Percentiles rank a stretch among this genome's conserved stretches.
Evolutionary conservation across 202 grass and related monocot genomes (phyloP).

Genomic region (Setaria italica): DNA sequence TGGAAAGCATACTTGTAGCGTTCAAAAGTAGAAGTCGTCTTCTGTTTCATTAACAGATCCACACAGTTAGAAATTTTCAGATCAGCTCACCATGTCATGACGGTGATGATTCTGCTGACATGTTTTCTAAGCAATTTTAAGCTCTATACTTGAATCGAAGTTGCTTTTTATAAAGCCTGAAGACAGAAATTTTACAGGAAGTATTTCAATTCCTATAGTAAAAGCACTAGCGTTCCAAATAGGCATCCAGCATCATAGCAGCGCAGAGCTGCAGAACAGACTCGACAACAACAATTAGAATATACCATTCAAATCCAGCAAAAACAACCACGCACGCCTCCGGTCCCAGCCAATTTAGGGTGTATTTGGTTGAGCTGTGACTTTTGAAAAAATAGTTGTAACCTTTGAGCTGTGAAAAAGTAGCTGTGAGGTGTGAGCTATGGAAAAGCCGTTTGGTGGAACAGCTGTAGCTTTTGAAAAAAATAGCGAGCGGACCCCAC

Average conservation of each 20-base stretch:
- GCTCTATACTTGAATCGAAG: not conserved
- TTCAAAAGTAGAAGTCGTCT: not conserved
- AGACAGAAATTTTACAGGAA: not conserved
- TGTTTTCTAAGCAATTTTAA: not conserved
- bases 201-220: not conserved
- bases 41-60: conserved; percentile 4
- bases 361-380: too few species aligned
- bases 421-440: too few species aligned
- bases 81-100: not conserved
- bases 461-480: too few species aligned
- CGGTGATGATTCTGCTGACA: not conserved
- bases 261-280: not conserved
- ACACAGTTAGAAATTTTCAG: not conserved
- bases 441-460: too few species aligned
- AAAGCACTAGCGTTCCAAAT: not conserved
- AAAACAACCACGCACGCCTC: not conserved
- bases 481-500: too few species aligned
- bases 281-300: not conserved
- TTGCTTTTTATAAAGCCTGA: not conserved
- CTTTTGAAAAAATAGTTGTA: too few species aligned
- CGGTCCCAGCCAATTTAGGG: not conserved
- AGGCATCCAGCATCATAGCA: not conserved
- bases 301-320: not conserved
- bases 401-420: too few species aligned
- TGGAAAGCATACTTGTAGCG: not conserved